Base-by-base conservation (phyloP, 2,329 filamentous ascomycete genomes). In the Pleoardoris graminearum region DNA sequence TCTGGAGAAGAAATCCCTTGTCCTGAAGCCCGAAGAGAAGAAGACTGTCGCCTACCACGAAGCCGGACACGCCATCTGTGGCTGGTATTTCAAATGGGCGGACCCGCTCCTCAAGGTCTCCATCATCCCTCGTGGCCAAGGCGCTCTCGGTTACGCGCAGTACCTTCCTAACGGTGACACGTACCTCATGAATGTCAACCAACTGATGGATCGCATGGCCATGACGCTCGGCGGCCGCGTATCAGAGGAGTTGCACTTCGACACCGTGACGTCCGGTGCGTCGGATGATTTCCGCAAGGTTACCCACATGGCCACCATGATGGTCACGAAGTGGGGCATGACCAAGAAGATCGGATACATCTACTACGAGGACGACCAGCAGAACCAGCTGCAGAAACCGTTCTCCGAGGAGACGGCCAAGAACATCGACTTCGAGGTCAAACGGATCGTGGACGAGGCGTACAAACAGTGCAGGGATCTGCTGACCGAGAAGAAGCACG, bases 311-410 rank as follows among this genome's bases (percentile, higher is more conserved):
- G 95, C 94, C 3, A 95, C 90, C 16, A 88, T 89, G 57, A 99
- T 99, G 94, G 94, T 99, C 25, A 99, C 93, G n/a, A 90, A 96
- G 74, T 99, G 91, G 87, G 94, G 94, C 62, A 99, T 99, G 94
- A 95, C 89, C 35, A 85, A 90, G 62, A 95, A 96, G 78, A 87
- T 99, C 41, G 93, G 93, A 25, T 92, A 92, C 59, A 82, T 99
- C 58, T 89, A 95, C 80, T 99, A 93, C 75, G 88, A 94, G 66
- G 84, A 88, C 61, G 89, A 90, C 70, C 82, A 91, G 67, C 83
- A 89, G 58, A 89, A 90, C 71, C 86, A 90, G 68, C 77, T 97
- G 54, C 87, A 92, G 71, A 99, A 99, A 80, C 94, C 94, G 0
- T 99, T 97, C 77, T 93, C 91, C 19, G 94, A 99, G 78, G 82